phyloP scores from a whole-genome alignment of 805 yeast species.

The Starmerella apis region DNA sequence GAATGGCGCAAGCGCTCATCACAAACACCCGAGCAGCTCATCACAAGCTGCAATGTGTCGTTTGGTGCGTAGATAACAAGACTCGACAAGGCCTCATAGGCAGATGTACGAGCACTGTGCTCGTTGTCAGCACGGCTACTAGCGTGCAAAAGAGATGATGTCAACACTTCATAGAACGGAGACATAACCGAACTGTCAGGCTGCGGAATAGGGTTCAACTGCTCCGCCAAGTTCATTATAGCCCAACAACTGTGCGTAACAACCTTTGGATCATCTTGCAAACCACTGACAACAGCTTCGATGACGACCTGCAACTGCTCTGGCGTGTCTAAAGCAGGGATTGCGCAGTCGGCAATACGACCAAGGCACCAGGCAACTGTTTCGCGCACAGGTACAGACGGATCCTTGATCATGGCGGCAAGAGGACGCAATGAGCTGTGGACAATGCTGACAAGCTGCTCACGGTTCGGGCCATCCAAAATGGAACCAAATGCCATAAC shows the following conservation, averaged over 20 bases:
- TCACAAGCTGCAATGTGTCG: constrained; percentile 57
- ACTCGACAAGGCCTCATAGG: constrained; percentile 83
- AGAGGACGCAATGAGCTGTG: constrained; percentile 78
- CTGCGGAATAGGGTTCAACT: constrained; percentile 39
- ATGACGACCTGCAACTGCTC: constrained; percentile 60
- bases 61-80: constrained; percentile 66
- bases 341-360: constrained; percentile 72
- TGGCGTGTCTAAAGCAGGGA: constrained; percentile 60
- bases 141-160: constrained; percentile 59
- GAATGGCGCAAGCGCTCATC: constrained; percentile 64
- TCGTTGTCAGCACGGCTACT: constrained; percentile 73
- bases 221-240: constrained; percentile 81
- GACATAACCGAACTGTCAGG: constrained; percentile 53
- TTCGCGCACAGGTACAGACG: constrained; percentile 76
- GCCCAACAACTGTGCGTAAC: constrained; percentile 98
- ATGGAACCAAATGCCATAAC: constrained; percentile 99
- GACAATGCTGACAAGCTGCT: constrained; percentile 54
- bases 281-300: constrained; percentile 65
- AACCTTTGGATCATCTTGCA: constrained; percentile 84
- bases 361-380: constrained; percentile 99
- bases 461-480: constrained; percentile 82
- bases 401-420: constrained; percentile 61
- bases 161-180: constrained; percentile 55
- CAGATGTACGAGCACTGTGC: constrained; percentile 82
- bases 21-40: constrained; percentile 63